Evolutionary conservation across 1,284 basidiomycete genomes (phyloP).

Genomic region (Melampsora larici-populina): DNA sequence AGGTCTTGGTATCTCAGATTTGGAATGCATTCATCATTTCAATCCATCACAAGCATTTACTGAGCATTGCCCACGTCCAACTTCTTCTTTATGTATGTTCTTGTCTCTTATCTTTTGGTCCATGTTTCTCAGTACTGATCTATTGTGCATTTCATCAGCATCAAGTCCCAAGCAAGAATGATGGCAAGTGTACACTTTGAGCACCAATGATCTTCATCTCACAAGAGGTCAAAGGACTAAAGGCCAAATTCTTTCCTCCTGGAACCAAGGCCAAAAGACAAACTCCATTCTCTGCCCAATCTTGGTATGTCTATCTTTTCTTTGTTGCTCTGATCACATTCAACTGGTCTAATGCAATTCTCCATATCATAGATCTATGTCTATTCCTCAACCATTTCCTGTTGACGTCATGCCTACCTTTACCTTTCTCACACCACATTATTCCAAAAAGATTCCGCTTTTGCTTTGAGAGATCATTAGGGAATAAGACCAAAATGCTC

Average conservation of each 20-base stretch:
- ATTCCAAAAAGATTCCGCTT: slow-evolving; percentile 91
- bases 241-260: slow-evolving; percentile 86
- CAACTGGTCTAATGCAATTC: neutral
- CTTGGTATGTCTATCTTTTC: slow-evolving; percentile 57
- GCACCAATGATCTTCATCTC: slow-evolving; percentile 93
- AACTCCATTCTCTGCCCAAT: slow-evolving; percentile 94
- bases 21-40: slow-evolving; percentile 99
- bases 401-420: slow-evolving; percentile 97
- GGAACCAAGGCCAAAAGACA: slow-evolving; percentile 89
- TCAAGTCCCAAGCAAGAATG: slow-evolving; percentile 77
- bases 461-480: slow-evolving; percentile 93
- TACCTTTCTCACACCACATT: slow-evolving; percentile 90
- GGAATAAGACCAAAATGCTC: slow-evolving; percentile 90
- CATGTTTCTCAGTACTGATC: slow-evolving; percentile 56
- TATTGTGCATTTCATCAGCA: slow-evolving; percentile 97
- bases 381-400: slow-evolving; percentile 80
- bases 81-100: no score
- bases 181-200: slow-evolving; percentile 78
- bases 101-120: neutral
- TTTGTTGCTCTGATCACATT: neutral
- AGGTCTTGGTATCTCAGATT: slow-evolving; percentile 93
- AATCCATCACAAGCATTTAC: slow-evolving; percentile 98
- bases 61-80: no score
- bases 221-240: slow-evolving; percentile 75
- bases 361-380: slow-evolving; percentile 61